Evolutionary conservation across 2,329 filamentous ascomycete species (phyloP), one percentile per base, ranked within the genome.

Genomic region (Blastomyces parvus): DNA sequence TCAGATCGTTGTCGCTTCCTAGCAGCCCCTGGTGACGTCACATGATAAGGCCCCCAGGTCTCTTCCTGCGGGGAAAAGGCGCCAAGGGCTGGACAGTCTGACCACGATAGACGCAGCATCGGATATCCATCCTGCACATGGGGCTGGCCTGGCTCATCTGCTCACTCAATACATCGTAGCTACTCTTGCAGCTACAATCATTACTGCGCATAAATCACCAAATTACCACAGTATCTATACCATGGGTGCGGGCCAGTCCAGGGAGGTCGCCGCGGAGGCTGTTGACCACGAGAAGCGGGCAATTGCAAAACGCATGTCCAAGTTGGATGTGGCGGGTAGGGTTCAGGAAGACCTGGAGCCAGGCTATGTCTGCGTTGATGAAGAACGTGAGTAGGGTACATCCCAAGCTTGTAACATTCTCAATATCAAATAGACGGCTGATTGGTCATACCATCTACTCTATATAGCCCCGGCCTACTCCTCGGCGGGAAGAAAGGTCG

Each of bases 381-480:
- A 66, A 40, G 66, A 67, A 14, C 64, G 66, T 66, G 59, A 13
- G 66, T 60, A 25, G 7, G n/a, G 42, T n/a, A 56, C n/a, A 60
- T 33, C 55, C 38, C 11, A 36, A 8, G n/a, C n/a, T n/a, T 62
- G 22, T 14, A 25, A 22, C 38, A 19, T 40, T 42, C 19, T 33
- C n/a, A 56, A 25, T 36, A 33, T 0, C 19, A 42, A 19, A 19
- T 14, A 14, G 40, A 22, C 33, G 13, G 30, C 22, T 53, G 36
- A 38, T 19, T 40, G 8, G 25, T 17, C 33, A 36, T 36, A 36
- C 7, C 5, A 19, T 13, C 22, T 0, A 30, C 27, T 36, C 14
- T 5, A n/a, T 38, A 42, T 42, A 69, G 67, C 69, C 14, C 68
- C 69, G 7, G 67, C 66, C 14, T 68, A 69, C 44, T 65, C 57